Conservation (phyloP, 2,329 filamentous ascomycete genomes). For the Fusarium equiseti region DNA sequence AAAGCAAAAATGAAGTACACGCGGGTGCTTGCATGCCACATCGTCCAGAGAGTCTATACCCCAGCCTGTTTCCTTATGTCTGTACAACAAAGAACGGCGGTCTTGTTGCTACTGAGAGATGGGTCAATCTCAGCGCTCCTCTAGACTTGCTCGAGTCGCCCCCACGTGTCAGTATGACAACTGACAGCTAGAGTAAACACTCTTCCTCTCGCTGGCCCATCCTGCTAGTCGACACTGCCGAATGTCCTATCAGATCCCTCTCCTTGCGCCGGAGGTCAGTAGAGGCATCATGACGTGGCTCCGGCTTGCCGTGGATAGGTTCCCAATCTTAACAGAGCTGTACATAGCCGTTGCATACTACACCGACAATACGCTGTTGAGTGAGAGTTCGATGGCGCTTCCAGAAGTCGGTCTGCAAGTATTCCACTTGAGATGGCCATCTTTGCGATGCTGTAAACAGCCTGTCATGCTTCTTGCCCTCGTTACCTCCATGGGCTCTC, state of each 20-base stretch:
- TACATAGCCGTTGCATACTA: conserved; percentile 39
- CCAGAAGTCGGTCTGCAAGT: conserved; percentile 35
- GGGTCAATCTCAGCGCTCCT: conserved; percentile 32
- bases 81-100: conserved; percentile 41
- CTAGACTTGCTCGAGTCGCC: conserved; percentile 41
- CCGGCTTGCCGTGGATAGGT: conserved; percentile 11
- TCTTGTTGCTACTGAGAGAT: conserved; percentile 25
- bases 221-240: conserved; percentile 23
- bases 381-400: conserved; percentile 33
- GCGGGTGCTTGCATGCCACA: conserved; percentile 46
- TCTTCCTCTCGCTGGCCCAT: conserved; percentile 20
- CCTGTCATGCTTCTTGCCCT: conserved; percentile 44
- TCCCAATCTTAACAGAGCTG: conserved; percentile 27
- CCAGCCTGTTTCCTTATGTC: conserved; percentile 40
- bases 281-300: conserved; percentile 10
- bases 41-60: conserved; percentile 40
- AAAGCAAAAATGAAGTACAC: conserved; percentile 40
- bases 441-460: conserved; percentile 14
- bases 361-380: conserved; percentile 22
- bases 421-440: conserved; percentile 9
- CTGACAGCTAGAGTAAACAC: conserved; percentile 32
- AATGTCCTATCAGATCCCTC: conserved; percentile 21
- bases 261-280: conserved; percentile 6
- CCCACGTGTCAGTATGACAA: conserved; percentile 45
- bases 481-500: conserved; percentile 54